Evolutionary conservation across 148 eudicot genomes (phyloP).

Genomic region (Fagopyrum homotropicum): DNA sequence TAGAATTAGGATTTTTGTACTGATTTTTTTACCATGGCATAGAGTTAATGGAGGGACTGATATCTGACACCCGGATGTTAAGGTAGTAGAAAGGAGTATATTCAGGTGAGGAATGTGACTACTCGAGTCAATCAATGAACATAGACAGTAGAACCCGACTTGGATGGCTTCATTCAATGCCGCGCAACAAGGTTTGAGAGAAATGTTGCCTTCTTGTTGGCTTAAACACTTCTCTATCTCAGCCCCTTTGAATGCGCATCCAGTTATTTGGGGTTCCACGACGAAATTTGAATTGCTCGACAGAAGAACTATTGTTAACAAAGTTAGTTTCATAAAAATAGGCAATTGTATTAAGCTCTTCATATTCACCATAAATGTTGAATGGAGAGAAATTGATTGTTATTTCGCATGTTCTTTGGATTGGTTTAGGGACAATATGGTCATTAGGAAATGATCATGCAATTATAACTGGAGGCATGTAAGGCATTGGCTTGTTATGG

Average conservation of each 20-base stretch:
- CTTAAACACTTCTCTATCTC: background rate
- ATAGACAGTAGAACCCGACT: background rate
- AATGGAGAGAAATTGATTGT: background rate
- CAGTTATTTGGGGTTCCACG: background rate
- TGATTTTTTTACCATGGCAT: background rate
- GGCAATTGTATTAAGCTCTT: background rate
- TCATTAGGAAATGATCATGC: background rate
- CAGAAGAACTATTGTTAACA: background rate
- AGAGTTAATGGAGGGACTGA: background rate
- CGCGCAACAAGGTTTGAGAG: background rate
- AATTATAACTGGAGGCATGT: background rate
- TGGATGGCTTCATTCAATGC: background rate
- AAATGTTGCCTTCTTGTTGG: slow-evolving; percentile 7
- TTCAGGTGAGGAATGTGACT: background rate
- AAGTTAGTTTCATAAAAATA: background rate
- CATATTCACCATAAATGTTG: background rate
- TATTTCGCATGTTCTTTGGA: no score
- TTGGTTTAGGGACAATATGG: background rate
- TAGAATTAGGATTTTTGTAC: background rate
- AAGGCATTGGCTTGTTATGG: slow-evolving; percentile 1
- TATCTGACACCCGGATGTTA: background rate
- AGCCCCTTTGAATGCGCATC: background rate
- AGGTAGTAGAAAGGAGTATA: slow-evolving; percentile 3
- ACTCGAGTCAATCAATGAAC: background rate
- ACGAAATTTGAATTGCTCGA: background rate